Base-by-base conservation (phyloP, 768 basidiomycete genomes). In the Hypholoma sublateritium region DNA sequence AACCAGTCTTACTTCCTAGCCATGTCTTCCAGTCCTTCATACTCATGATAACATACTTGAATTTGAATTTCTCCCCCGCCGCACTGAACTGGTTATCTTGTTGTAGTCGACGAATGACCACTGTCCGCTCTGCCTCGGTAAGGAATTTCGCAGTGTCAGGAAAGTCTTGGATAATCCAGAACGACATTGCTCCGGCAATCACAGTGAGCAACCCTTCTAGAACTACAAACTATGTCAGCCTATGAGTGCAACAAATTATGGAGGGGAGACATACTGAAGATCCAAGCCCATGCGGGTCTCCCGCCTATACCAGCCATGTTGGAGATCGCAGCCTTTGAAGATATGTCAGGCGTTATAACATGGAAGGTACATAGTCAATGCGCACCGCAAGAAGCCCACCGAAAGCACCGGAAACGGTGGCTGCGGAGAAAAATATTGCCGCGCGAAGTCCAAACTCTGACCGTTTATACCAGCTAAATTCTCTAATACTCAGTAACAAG, bases 111-210 rank as follows among this genome's bases (percentile, higher is more conserved):
- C 84, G 79, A 52, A 91, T 77, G 50, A 89, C 79, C 17, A 86
- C 75, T 7, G 83, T 84, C 28, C 87, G 77, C 70, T 92, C 90
- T 2, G 74, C 79, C 61, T 88, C 86, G n/a, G 78, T 80, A 5
- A 93, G 75, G 74, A 91, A 92, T 61, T 80, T 87, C 24, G 89
- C 90, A 1, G 84, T 88, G 62, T 92, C 88, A 3, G 91, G 90
- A 71, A 92, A 93, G 67, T 92, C 91, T 63, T 90, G 85, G 57
- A 92, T 83, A 65, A 92, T 83, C 79, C 81, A 92, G 73, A 85
- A 91, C 1, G 88, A 90, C 9, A 76, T 67, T 21, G 68, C 67
- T 8, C 86, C 88, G 5, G 86, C 87, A n/a, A 89, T 14, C 22
- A 91, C 76, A 1, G 90, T 91, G 13, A 72, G 74, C 35, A 91